Conservation (phyloP, 805 yeast species). For the Candida nemodendra region DNA sequence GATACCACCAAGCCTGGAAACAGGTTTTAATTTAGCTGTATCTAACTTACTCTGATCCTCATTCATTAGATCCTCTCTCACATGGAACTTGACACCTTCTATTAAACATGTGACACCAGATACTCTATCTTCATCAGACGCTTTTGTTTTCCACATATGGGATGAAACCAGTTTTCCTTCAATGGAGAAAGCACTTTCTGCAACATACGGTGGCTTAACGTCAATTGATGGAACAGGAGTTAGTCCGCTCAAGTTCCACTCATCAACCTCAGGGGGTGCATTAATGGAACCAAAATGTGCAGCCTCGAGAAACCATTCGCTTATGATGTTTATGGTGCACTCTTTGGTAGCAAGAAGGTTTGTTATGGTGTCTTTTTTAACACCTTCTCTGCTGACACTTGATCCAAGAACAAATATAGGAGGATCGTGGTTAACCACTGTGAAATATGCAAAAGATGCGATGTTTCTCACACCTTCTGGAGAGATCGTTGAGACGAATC, state of each 20-base stretch:
- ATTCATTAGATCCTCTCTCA: slow-evolving; percentile 50
- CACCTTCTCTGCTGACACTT: slow-evolving; percentile 32
- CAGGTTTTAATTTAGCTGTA: slow-evolving; percentile 47
- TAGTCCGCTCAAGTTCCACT: slow-evolving; percentile 55
- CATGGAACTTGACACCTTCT: slow-evolving; percentile 57
- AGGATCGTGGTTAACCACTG: slow-evolving; percentile 49
- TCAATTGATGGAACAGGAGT: slow-evolving; percentile 40
- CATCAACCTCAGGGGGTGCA: slow-evolving; percentile 48
- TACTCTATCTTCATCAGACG: slow-evolving; percentile 28
- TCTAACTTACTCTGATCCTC: slow-evolving; percentile 40
- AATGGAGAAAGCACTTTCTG: slow-evolving; percentile 56
- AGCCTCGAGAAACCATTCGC: slow-evolving; percentile 64
- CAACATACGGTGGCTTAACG: slow-evolving; percentile 55
- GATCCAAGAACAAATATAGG: slow-evolving; percentile 54
- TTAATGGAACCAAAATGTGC: slow-evolving; percentile 49
- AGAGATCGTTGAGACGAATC: slow-evolving; percentile 48
- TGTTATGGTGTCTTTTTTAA: slow-evolving; percentile 45
- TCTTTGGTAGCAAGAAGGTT: slow-evolving; percentile 51
- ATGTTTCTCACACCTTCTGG: slow-evolving; percentile 44
- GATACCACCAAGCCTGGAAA: slow-evolving; percentile 52
- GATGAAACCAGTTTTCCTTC: slow-evolving; percentile 48
- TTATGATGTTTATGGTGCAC: slow-evolving; percentile 51
- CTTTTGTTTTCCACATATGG: slow-evolving; percentile 44
- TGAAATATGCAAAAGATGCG: slow-evolving; percentile 60
- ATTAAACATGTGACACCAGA: slow-evolving; percentile 42